phyloP scores from a whole-genome alignment of 2,329 filamentous ascomycete genomes.

The Cladobotryum mycophilum region DNA sequence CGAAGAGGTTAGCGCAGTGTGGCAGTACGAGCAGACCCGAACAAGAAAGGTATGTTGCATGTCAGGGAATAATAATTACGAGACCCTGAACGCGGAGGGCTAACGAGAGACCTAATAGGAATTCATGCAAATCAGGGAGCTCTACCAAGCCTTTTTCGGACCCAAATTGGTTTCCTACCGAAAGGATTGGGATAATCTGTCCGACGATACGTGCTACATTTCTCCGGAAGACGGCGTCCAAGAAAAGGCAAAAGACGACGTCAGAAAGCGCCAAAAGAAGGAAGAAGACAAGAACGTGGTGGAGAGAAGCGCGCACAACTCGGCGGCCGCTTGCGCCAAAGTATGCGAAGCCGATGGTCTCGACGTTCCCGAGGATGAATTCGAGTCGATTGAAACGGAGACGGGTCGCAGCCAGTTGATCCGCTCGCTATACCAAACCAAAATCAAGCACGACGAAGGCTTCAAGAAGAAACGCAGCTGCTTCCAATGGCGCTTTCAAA shows the following conservation, averaged over 20 bases:
- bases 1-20: constrained; percentile 45
- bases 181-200: constrained; percentile 48
- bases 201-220: constrained; percentile 41
- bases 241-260: constrained; percentile 23
- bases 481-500: constrained; percentile 42
- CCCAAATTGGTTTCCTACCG: constrained; percentile 36
- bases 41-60: constrained; percentile 33
- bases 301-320: constrained; percentile 40
- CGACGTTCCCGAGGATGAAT: constrained; percentile 29
- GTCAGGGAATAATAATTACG: not conserved
- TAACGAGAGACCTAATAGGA: constrained; percentile 23
- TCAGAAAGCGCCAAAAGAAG: constrained; percentile 30
- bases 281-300: constrained; percentile 33
- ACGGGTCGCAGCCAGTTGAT: constrained; percentile 23
- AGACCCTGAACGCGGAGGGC: not conserved
- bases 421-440: constrained; percentile 21
- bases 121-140: constrained; percentile 40
- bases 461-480: constrained; percentile 32
- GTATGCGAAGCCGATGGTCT: constrained; percentile 41
- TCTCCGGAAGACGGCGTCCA: constrained; percentile 32
- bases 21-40: constrained; percentile 47
- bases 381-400: constrained; percentile 22
- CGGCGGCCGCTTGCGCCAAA: constrained; percentile 40
- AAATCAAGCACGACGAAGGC: constrained; percentile 12
- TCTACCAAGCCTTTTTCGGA: constrained; percentile 43